phyloP scores from a whole-genome alignment of 257 asterid genomes.

The Fraxinus quadrangulata region DNA sequence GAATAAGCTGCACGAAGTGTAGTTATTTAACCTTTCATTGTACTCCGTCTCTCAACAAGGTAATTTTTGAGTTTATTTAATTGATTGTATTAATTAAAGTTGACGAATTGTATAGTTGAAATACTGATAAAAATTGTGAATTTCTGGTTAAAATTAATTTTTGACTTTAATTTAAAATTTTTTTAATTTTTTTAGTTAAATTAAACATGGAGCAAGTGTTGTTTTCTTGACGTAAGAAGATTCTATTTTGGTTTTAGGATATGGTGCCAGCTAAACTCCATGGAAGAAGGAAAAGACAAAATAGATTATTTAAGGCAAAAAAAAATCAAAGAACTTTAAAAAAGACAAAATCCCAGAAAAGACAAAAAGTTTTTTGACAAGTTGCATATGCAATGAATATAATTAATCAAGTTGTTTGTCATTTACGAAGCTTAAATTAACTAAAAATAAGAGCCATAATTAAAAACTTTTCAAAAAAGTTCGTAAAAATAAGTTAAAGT shows the following conservation, averaged over 20 bases:
- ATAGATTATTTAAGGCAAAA: conserved; percentile 18
- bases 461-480: not conserved
- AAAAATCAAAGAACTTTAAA: conserved; percentile 7
- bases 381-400: conserved; percentile 25
- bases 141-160: no score
- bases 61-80: no score
- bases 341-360: not conserved
- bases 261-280: conserved; percentile 13
- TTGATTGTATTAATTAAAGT: no score
- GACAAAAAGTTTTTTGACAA: conserved; percentile 34
- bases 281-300: conserved; percentile 31
- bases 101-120: not conserved
- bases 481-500: not conserved
- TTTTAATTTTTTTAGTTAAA: not conserved
- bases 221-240: conserved; percentile 24
- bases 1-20: no score
- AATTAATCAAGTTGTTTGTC: conserved; percentile 24
- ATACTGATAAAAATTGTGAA: no score
- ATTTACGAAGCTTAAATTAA: conserved; percentile 28
- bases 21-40: no score
- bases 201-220: not conserved
- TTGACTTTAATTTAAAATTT: no score
- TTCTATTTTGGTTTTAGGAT: conserved; percentile 21
- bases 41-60: no score
- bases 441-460: conserved; percentile 5